These are phyloP conservation scores for Nicotiana rustica DNA, from an alignment of 305 asterid genomes.

Conservation along the genomic window DNA sequence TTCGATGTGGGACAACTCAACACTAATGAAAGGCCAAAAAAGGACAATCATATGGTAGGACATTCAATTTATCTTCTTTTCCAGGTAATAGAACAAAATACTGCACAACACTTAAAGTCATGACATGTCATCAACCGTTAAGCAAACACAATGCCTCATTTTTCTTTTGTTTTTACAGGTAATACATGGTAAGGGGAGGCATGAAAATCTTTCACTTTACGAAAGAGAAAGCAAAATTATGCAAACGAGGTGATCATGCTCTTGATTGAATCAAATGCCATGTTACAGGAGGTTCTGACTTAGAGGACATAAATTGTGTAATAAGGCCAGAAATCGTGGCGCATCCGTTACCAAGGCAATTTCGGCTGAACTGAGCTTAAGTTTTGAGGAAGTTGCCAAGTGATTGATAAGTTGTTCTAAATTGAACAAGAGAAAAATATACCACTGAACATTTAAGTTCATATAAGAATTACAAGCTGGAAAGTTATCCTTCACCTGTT, in stretches of 20 bases:
- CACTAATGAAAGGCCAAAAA: no score
- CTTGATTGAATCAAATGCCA: no score
- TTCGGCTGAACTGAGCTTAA: neutral
- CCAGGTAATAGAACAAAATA: no score
- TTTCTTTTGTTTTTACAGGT: neutral
- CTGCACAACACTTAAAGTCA: neutral
- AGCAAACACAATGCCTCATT: neutral
- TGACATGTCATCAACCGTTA: neutral
- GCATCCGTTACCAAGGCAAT: neutral
- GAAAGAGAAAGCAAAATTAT: no score
- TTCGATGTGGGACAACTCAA: no score
- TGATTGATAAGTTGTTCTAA: neutral
- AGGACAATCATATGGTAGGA: no score
- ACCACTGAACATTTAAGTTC: no score
- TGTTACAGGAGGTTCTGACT: neutral
- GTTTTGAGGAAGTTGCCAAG: neutral
- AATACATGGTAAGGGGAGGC: neutral
- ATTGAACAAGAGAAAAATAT: neutral
- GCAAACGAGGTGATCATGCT: no score
- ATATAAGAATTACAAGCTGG: no score
- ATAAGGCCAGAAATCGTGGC: neutral
- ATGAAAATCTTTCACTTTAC: neutral
- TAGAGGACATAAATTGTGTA: slow-evolving; percentile 6
- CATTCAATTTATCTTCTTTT: no score
- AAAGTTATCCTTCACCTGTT: neutral